Base-by-base conservation (phyloP, 495 filamentous ascomycete species). In the Neurospora sublineolata region DNA sequence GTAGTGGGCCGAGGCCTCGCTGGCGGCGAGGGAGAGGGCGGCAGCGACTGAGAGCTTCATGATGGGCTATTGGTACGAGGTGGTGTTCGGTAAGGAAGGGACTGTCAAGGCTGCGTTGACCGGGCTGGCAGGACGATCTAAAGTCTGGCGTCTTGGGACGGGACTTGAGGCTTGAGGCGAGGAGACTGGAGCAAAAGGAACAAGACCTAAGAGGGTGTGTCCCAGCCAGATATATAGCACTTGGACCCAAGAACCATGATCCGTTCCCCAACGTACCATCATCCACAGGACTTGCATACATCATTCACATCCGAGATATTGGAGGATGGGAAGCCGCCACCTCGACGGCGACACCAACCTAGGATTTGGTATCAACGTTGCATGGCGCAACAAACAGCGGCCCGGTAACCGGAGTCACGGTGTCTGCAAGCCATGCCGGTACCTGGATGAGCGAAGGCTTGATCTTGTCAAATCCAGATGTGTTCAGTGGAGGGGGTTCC, bases 1-100 rank as follows among this genome's bases (percentile, higher is more conserved):
- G 78, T 84, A 85, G 68, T 85, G 83, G 42, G 76, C 83, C 27
- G 83, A 82, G 36, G 76, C 81, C 33, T 80, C 71, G 74, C 79
- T 78, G 37, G 78, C 78, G 39, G 80, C 81, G 37, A 85, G 77
- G 0, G 41, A 44, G 18, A 78, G 79, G 44, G 80, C 74, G 33
- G 79, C 77, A 58, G 79, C 78, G 38, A 75, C 60, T 69, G 72
- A 74, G 70, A 79, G 67, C 82, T 82, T 85, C 82, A 83, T 85
- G 58, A 10, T 79, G 75, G 16, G 8, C 39, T 40, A 37, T 23
- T 44, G 16, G 37, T 10, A 5, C 14, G 14, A 36, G 1, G 39
- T 11, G 18, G 68, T 68, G 39, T 27, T 6, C 8, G 3, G 23
- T 38, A 11, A 8, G 38, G 41, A 42, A 18, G 3, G 37, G 16